Base-by-base conservation (phyloP, 2,329 filamentous ascomycete genomes). In the Eutypa lata region DNA sequence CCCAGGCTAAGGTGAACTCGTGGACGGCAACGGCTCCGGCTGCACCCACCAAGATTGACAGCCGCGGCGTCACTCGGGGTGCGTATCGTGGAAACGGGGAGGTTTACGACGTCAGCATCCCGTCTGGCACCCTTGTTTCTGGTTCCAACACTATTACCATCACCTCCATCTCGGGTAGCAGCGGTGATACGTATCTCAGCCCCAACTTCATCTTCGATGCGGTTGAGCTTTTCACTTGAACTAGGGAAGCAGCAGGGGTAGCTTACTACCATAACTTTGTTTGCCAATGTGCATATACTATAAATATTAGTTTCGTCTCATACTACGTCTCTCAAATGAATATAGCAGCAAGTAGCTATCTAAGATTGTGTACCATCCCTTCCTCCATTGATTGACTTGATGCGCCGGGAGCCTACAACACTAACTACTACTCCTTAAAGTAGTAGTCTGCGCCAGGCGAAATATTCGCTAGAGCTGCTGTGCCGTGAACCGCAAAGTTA, bases 131-230 rank as follows among this genome's bases (percentile, higher is more conserved):
- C 2, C 73, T 89, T 46, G 74, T 80, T 7, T 71, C 72, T n/a
- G 86, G 84, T 0, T 69, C 69, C 7, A 89, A 88, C 61, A 86
- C 81, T n/a, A 79, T 88, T 49, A 82, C 76, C 7, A 82, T 88
- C 54, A 76, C 68, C 42, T 78, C 80, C 28, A 71, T 78, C 22
- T 86, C 82, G 18, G 85, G 85, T 1, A 86, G 77, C 63, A 75
- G 74, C 10, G 83, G 83, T 0, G 69, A 66, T 21, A 71, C 67
- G 0, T 87, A 77, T 64, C 68, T 88, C 55, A 79, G 75, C 50
- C 84, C 85, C 2, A 88, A 84, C 64, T 72, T 79, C 51, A 68
- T 68, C 40, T 66, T 69, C 35, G 66, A 69, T 54, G 65, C 65
- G 13, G 64, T 72, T 19, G 68, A 72, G 53, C 63, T 72, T 2